These are phyloP conservation scores for Nemania sp. DNA, from an alignment of 2,329 filamentous ascomycete genomes.

Conservation along the genomic window DNA sequence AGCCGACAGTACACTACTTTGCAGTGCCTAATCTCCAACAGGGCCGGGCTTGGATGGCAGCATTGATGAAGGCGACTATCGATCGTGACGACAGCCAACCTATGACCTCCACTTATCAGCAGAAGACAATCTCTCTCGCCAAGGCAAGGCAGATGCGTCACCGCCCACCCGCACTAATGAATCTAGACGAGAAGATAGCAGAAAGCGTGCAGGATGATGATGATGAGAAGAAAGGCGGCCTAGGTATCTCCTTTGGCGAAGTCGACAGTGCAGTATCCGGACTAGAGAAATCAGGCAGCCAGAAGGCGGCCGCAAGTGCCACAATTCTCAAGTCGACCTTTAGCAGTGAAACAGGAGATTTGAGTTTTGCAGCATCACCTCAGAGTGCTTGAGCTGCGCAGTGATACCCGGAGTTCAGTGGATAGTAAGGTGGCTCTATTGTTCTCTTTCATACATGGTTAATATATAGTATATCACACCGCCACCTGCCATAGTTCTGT, in stretches of 20 bases:
- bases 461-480: background rate
- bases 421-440: conserved; percentile 7
- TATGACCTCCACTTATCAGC: conserved; percentile 90
- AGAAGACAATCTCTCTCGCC: conserved; percentile 90
- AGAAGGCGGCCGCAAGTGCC: conserved; percentile 40
- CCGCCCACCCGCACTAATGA: conserved; percentile 86
- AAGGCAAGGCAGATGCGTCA: conserved; percentile 89
- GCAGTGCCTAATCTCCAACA: conserved; percentile 88
- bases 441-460: conserved; percentile 11
- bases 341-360: conserved; percentile 38
- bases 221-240: conserved; percentile 41
- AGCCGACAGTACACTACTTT: conserved; percentile 96
- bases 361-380: conserved; percentile 32
- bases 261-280: conserved; percentile 45
- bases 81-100: conserved; percentile 81
- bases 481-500: background rate
- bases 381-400: conserved; percentile 35
- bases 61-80: conserved; percentile 97
- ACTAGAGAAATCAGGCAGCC: conserved; percentile 42
- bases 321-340: conserved; percentile 38
- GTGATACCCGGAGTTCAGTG: conserved; percentile 1
- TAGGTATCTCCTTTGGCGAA: conserved; percentile 46
- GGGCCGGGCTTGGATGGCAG: conserved; percentile 96
- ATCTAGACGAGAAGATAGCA: conserved; percentile 55
- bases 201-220: conserved; percentile 34